Percentiles rank a stretch among this genome's conserved stretches.
phyloP scores from a whole-genome alignment of 2,329 filamentous ascomycete genomes.

The Pseudogymnoascus sp. region DNA sequence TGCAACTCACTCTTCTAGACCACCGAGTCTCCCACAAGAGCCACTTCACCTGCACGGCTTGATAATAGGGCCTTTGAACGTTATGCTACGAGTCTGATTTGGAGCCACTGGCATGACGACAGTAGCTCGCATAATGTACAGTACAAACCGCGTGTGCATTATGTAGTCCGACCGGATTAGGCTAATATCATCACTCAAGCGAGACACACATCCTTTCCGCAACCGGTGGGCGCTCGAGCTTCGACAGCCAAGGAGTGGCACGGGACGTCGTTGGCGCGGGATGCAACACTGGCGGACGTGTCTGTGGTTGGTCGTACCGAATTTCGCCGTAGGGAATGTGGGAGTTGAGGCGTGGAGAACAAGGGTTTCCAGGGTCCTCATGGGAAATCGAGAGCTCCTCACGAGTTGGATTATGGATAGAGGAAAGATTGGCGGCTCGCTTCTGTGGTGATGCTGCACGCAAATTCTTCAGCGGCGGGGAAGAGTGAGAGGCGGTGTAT shows the following conservation, averaged over 20 bases:
- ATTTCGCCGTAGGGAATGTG: not conserved
- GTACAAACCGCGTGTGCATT: not conserved
- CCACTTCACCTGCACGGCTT: not conserved
- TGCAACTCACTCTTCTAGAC: not conserved
- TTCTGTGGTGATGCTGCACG: not conserved
- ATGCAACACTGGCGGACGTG: not conserved
- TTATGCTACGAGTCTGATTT: conserved; percentile 4
- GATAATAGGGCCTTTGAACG: not conserved
- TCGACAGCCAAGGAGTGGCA: not conserved
- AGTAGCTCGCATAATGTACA: not conserved
- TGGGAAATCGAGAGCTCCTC: not conserved
- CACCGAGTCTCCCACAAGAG: not conserved
- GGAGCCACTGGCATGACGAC: conserved; percentile 1
- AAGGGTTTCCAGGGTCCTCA: not conserved
- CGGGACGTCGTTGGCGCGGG: not conserved
- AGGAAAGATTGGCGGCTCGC: not conserved
- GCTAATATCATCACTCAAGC: not conserved
- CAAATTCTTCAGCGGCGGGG: not conserved
- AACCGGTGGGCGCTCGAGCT: not conserved
- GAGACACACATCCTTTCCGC: not conserved
- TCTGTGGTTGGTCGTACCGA: not conserved
- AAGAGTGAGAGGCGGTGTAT: not conserved
- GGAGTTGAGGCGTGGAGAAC: not conserved
- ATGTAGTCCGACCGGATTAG: not conserved
- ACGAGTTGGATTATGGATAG: not conserved